phyloP scores from a whole-genome alignment of 805 yeast genomes.

The Cyberlindnera xishuangbannaensis region DNA sequence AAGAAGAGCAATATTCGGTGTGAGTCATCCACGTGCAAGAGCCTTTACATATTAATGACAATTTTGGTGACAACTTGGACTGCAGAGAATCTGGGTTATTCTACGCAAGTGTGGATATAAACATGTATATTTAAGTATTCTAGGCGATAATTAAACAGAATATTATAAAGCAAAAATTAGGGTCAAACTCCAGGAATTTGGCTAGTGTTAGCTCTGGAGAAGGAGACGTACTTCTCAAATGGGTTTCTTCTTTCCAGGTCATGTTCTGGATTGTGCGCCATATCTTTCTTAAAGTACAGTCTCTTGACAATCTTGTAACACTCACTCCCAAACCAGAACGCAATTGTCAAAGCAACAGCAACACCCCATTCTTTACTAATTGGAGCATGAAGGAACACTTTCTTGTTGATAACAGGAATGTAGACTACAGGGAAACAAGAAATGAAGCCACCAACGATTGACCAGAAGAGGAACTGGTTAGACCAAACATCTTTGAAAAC shows the following conservation, averaged over 20 bases:
- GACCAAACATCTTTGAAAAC: constrained; percentile 61
- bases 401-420: constrained; percentile 79
- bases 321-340: constrained; percentile 59
- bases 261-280: constrained; percentile 49
- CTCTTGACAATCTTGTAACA: constrained; percentile 65
- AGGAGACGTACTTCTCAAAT: constrained; percentile 55
- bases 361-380: constrained; percentile 82
- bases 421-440: constrained; percentile 78
- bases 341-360: constrained; percentile 51
- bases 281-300: constrained; percentile 35
- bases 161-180: background rate
- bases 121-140: background rate
- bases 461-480: constrained; percentile 78
- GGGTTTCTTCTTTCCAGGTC: constrained; percentile 61
- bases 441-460: constrained; percentile 61
- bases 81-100: too few species aligned
- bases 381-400: constrained; percentile 67
- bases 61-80: too few species aligned
- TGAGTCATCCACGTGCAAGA: constrained; percentile 2
- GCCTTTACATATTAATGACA: constrained; percentile 2
- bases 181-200: too few species aligned
- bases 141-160: constrained; percentile 1
- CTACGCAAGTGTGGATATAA: background rate
- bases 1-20: constrained; percentile 3
- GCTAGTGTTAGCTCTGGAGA: constrained; percentile 39